Base-by-base conservation (phyloP, 257 asterid species). In the Nyctanthes arbortristis region DNA sequence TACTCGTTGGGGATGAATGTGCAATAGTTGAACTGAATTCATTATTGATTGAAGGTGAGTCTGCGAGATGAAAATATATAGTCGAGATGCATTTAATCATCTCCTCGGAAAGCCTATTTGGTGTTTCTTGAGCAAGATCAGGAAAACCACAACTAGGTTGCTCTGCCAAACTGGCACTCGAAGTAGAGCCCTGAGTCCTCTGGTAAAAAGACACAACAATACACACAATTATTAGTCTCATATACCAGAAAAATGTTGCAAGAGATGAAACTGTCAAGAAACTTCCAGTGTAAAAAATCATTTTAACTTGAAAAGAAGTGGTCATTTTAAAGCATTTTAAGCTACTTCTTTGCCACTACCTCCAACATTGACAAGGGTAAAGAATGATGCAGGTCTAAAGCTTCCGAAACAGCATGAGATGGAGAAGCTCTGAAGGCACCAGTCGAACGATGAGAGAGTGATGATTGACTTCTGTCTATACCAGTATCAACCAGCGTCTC, bases 331-430 rank as follows among this genome's bases (percentile, higher is more conserved):
- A n/a, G n/a, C n/a, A 32, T 22, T 52, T 20, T 18, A 49, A 49
- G 58, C 28, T 49, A 49, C 28, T 22, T 7, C 8, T 52, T 43
- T 43, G 55, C 3, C 31, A 58, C 62, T 68, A 90, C 98, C 96
- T 93, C 97, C n/a, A 93, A 72, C 97, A 93, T 90, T 45, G 88
- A 83, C 37, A 93, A 73, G 62, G 99, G 97, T 18, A 89, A 77
- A 10, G 99, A 93, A 75, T 93, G 96, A 74, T 79, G 91, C 2
- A 87, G 70, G 31, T 93, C 89, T 5, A 78, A 20, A 27, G 87
- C 85, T 71, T 82, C 93, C 13, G 75, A 74, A 3, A 72, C 63
- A 25, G 73, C 74, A 74, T 76, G 91, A 18, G 63, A 70, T 0
- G 77, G 74, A 77, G 96, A 80, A 25, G 76, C 70, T 73, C 87